Percentiles rank a stretch among this genome's conserved stretches.
phyloP scores from a whole-genome alignment of 2,329 filamentous ascomycete species.

The Fusarium sambucinum region DNA sequence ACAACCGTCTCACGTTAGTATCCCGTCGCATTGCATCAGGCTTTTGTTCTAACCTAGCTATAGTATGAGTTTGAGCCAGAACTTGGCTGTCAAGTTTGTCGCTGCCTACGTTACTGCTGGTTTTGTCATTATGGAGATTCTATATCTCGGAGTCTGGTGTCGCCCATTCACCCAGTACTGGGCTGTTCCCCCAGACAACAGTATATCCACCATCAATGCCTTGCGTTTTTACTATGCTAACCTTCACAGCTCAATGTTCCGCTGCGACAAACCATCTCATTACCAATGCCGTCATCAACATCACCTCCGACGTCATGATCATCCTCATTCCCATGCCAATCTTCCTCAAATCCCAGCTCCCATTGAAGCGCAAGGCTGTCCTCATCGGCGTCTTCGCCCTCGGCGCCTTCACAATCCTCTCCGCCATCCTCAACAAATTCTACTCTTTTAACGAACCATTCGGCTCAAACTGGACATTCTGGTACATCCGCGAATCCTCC shows the following conservation, averaged over 20 bases:
- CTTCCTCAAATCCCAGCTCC: conserved; percentile 63
- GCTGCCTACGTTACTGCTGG: conserved; percentile 60
- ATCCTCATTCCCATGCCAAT: conserved; percentile 68
- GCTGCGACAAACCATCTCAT: conserved; percentile 69
- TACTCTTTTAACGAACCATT: conserved; percentile 58
- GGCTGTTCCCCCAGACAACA: conserved; percentile 65
- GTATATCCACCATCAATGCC: conserved; percentile 49
- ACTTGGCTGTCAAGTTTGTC: conserved; percentile 62
- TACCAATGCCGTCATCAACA: conserved; percentile 69
- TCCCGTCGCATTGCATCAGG: too few relatives aligned
- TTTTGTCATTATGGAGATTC: conserved; percentile 64
- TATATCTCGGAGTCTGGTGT: conserved; percentile 66
- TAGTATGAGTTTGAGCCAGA: conserved; percentile 61
- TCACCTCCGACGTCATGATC: conserved; percentile 70
- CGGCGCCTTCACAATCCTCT: conserved; percentile 64
- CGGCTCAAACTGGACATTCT: conserved; percentile 55
- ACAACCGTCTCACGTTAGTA: conserved; percentile 64
- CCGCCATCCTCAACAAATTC: conserved; percentile 61
- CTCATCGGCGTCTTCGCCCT: conserved; percentile 61
- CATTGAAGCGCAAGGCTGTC: conserved; percentile 64
- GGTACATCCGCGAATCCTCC: conserved; percentile 60
- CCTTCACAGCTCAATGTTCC: conserved; percentile 65
- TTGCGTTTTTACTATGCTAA: conserved; percentile 10
- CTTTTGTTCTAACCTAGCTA: conserved; percentile 15
- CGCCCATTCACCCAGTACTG: conserved; percentile 68